Base-by-base conservation (phyloP, 208 protist species). In the Zelonia costaricensis region DNA sequence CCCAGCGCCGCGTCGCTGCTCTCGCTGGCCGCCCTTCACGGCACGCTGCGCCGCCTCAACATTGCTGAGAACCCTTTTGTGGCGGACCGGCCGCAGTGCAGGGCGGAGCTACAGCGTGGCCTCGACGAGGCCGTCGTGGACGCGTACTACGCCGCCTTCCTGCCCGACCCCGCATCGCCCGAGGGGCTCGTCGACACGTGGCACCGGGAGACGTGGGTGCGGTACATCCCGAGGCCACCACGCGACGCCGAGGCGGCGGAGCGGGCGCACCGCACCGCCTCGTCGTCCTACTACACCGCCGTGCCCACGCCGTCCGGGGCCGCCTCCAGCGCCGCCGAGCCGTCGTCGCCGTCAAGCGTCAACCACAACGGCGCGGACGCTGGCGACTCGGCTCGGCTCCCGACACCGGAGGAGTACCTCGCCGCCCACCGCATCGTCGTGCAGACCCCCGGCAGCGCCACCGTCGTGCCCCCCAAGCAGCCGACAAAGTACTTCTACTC, bases 41-140 rank as follows among this genome's bases (percentile, higher is more conserved):
- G 67, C 39, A 88, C 82, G 0, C 70, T 95, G 47, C 70, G 79
- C 23, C 72, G 81, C 13, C 62, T 95, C 25, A 81, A 84, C 18
- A 80, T 94, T 15, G 76, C 72, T 3, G 69, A 76, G 35, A 94
- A 88, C 42, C 85, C 80, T 0, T 67, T 94, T 16, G 5, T 66
- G 20, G 33, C 54, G 23, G 49, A 38, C 0, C 75, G 78, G 15
- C 45, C 70, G 4, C 59, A 59, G 12, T 70, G 63, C n/a, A 51
- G 49, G 5, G 52, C 45, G 20, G 61, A 70, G 36, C 69, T 79
- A 25, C 69, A 76, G 25, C 61, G 40, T 20, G 38, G 33, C 5
- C 82, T 93, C 48, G 76, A 82, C 27, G 56, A 85, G 45, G 58
- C 74, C 12, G 72, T 93, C n/a, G 62, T 89, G 53, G 76, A 86